Base-by-base conservation (phyloP, 495 filamentous ascomycete genomes). In the Neurospora tetraspora region DNA sequence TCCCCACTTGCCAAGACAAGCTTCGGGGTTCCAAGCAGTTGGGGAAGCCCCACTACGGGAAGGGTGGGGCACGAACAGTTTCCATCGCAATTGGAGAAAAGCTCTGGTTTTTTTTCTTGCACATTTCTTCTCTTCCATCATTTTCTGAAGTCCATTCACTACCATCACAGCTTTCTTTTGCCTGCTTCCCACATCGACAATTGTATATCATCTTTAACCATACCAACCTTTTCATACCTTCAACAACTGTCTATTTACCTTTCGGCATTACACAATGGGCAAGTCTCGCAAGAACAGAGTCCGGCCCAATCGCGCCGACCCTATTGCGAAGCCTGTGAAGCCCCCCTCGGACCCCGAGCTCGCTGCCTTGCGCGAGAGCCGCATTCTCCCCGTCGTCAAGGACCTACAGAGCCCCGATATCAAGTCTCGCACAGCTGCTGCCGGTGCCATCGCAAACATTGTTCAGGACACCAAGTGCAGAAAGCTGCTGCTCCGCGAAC, bases 401-500 rank as follows among this genome's bases (percentile, higher is more conserved):
- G 83, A 88, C 71, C 79, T 91, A 11, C 81, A 87, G 73, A 88
- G 86, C 75, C 71, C 83, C 68, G 85, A 88, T n/a, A 75, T 85
- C 4, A 88, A 87, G 74, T 82, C 80, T 10, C 81, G 88, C 71
- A 85, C 84, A 6, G 74, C 82, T 11, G 89, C 89, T 11, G 85
- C 88, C 5, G 76, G 77, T 47, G 86, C 86, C 36, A 85, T 90
- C 40, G 82, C 84, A 45, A 89, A 88, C 76, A 87, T 90, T 16
- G 83, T 90, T 42, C 84, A 89, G 40, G 86, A 90, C 76, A 73
- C 80, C 8, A 86, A 82, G 45, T 89, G 84, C 75, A 80, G 89
- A 59, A 89, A 89, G 71, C 77, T 90, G 70, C 82, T 90, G 23
- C 80, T 90, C 43, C 81, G 87, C 47, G 89, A 91, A 74, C 85